phyloP scores from a whole-genome alignment of 108 stramenopile species.

The Skeletonema potamos region DNA sequence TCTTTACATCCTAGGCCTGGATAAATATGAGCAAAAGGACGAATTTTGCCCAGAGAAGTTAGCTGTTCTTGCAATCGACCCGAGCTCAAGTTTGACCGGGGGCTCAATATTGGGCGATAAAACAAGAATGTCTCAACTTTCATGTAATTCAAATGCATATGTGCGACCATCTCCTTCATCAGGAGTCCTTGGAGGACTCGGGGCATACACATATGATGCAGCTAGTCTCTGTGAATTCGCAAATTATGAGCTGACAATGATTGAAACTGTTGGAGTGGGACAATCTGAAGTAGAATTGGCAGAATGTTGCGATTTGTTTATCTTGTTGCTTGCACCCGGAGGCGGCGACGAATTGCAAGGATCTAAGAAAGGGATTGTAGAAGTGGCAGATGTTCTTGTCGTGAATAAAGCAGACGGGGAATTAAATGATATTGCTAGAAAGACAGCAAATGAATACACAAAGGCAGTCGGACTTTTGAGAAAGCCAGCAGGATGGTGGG shows the following conservation, averaged over 20 bases:
- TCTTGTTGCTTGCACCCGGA: conserved; percentile 90
- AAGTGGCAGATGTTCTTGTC: conserved; percentile 92
- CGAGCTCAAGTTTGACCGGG: conserved; percentile 84
- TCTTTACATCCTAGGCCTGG: conserved; percentile 52
- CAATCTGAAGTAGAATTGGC: conserved; percentile 93
- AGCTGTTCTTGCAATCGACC: conserved; percentile 93
- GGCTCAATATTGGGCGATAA: conserved; percentile 98
- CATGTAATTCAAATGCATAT: conserved; percentile 77
- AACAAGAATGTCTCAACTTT: conserved; percentile 94
- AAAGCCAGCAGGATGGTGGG: conserved; percentile 48
- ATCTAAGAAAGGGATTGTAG: conserved; percentile 97
- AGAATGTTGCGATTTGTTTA: conserved; percentile 86
- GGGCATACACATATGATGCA: conserved; percentile 91
- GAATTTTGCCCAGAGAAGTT: conserved; percentile 41
- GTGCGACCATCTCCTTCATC: conserved; percentile 94
- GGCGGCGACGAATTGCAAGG: conserved; percentile 97
- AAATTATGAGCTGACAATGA: conserved; percentile 87
- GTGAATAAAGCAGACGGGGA: conserved; percentile 98
- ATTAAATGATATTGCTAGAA: conserved; percentile 55
- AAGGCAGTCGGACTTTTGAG: conserved; percentile 62
- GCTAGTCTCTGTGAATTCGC: conserved; percentile 90
- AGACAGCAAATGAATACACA: conserved; percentile 74
- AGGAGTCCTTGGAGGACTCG: conserved; percentile 91
- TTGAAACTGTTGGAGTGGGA: conserved; percentile 98
- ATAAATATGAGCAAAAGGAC: conserved; percentile 4